Evolutionary conservation across 108 stramenopile species (phyloP).

Genomic region (Heterococcus sp.): DNA sequence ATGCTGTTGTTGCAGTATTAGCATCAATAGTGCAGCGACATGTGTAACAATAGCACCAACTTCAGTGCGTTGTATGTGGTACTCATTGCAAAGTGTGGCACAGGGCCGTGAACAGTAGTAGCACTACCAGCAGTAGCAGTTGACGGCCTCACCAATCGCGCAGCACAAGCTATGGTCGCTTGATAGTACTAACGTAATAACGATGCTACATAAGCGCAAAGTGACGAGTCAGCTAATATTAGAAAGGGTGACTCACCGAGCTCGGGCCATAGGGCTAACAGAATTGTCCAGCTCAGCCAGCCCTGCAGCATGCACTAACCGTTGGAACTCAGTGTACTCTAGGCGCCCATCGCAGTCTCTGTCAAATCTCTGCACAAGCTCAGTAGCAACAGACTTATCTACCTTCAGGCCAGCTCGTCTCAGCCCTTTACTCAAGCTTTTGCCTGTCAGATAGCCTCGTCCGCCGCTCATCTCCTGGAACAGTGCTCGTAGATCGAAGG

Average conservation of each 20-base stretch:
- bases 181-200: too few species aligned
- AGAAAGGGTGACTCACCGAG: background rate
- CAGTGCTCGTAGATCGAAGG: conserved; percentile 23
- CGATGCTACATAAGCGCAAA: too few species aligned
- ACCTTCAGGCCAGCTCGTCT: background rate
- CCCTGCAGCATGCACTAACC: conserved; percentile 3
- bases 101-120: too few species aligned
- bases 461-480: conserved; percentile 27
- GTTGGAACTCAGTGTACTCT: background rate
- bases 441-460: background rate
- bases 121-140: too few species aligned
- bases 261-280: background rate
- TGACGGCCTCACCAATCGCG: too few species aligned
- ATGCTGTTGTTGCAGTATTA: too few species aligned
- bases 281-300: background rate
- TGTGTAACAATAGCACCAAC: too few species aligned
- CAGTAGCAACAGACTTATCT: background rate
- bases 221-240: too few species aligned
- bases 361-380: background rate
- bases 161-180: too few species aligned
- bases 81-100: too few species aligned
- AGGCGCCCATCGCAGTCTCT: background rate
- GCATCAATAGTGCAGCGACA: too few species aligned
- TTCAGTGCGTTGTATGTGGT: too few species aligned
- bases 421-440: background rate